Evolutionary conservation across 73 alveolate genomes (phyloP), one percentile per base, ranked within the genome.

Genomic region (Paraurostyla sp.): DNA sequence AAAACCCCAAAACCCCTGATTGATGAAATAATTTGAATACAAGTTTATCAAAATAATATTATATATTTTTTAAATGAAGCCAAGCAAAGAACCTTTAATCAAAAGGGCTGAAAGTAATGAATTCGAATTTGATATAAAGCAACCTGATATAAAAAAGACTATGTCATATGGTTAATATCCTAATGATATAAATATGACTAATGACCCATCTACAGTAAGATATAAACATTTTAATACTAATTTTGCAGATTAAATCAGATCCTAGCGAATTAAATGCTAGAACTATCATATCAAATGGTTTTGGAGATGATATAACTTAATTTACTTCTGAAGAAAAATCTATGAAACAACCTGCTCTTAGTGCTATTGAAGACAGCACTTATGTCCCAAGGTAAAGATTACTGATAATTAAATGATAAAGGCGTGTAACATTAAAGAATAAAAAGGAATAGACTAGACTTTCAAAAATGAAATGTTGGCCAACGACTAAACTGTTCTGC

Each of bases 401-500:
- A 4, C 49, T 30, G 13, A 13, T 52, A 52, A 52, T 35, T 52
- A 13, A 4, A 4, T 52, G 23, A 6, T 18, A 7, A 29, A 60
- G 78, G 25, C 45, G 78, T 9, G 78, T 60, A 6, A 9, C 78
- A 9, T 23, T 60, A 4, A 60, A 60, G 23, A 23, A 27, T 60
- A 60, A 60, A 29, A 60, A 23, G 23, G 78, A 60, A 29, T 33
- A 60, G 50, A 32, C 25, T 20, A 60, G 78, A 29, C 50, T 60
- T 13, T 25, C 78, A 60, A 60, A 60, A 60, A 60, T 60, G 78
- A 60, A 60, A 60, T 60, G 78, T 30, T 75, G 87, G 87, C 69
- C 87, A 6, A 32, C 87, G 0, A 46, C 87, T 15, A 40, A 32
- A 38, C 60, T 75, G 50, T 75, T 75, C 54, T 27, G 69, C 18